These are phyloP conservation scores for Pinus tabuliformis DNA, from an alignment of 75 land plant genomes.

Conservation along the genomic window DNA sequence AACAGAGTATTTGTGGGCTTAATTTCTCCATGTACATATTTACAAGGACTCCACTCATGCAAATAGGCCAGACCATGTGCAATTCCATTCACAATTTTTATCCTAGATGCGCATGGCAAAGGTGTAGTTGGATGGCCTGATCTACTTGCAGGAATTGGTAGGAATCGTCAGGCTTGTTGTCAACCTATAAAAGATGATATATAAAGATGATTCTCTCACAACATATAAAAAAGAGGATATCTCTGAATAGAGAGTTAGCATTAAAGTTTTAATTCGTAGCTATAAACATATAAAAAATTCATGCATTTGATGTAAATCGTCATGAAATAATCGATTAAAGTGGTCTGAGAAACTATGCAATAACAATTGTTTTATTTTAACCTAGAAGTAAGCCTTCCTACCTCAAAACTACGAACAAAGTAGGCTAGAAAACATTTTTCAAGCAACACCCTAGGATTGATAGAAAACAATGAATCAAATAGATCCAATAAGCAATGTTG, in stretches of 20 bases:
- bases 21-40: conserved; percentile 82
- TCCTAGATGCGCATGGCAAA: conserved; percentile 64
- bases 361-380: not conserved
- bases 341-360: not conserved
- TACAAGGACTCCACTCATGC: conserved; percentile 81
- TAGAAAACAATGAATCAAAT: no score
- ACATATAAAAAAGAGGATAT: not conserved
- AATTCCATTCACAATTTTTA: conserved; percentile 62
- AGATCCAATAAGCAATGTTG: no score
- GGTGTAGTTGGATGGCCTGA: conserved; percentile 36
- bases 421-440: not conserved
- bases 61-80: conserved; percentile 78
- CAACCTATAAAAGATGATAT: not conserved
- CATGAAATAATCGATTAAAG: not conserved
- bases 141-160: conserved; percentile 32
- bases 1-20: conserved; percentile 84
- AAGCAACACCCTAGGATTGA: not conserved
- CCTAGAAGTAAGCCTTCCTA: not conserved
- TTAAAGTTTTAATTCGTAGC: not conserved
- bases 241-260: not conserved
- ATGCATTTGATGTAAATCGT: not conserved
- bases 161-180: not conserved
- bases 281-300: not conserved
- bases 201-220: not conserved
- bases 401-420: not conserved